Evolutionary conservation across 257 asterid species (phyloP), one percentile per base, ranked within the genome.

Genomic region (Gynochthodes officinalis): DNA sequence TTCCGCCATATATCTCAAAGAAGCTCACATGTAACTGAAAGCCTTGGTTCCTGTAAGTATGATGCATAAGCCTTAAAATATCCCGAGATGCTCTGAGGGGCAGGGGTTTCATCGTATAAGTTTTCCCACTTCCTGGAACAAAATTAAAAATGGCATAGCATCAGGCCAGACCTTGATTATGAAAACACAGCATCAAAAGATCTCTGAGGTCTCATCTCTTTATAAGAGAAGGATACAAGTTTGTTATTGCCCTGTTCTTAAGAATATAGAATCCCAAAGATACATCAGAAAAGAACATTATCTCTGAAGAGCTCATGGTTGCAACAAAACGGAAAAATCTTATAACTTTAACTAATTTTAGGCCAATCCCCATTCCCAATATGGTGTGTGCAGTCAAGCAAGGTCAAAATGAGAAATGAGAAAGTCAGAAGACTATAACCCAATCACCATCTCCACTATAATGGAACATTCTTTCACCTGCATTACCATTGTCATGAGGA

Each of bases 1-100:
- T 95, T 75, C 99, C 99, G 66, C 98, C 98, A 63, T 95, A 95
- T 76, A 95, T 95, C 86, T 95, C 99, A 72, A 95, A 95, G 89
- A 95, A 95, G 86, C 99, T 95, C 81, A 92, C 82, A 73, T 87
- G 88, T 82, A 95, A 81, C 73, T 95, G 96, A 79, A 87, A 92
- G 28, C 99, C 98, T 77, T 95, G 99, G 87, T 90, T 92, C 80
- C 97, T 82, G 88, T 95, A 90, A 49, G 98, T 86, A 85, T 90
- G 95, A 75, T 88, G 89, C 86, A 95, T 87, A 75, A 95, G 98
- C 86, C 98, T 87, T 84, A 95, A 73, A 78, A 95, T 86, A 81
- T 95, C 99, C 73, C 96, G 85, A 42, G 88, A 92, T 52, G 99
- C 99, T 84, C 82, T 90, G 73, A 95, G 87, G 59, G 99, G 99